A percentile compares a stretch with the other conserved stretches of the same genome.
Conservation (phyloP, 129 eudicot genomes). For the Flaveria robusta region DNA sequence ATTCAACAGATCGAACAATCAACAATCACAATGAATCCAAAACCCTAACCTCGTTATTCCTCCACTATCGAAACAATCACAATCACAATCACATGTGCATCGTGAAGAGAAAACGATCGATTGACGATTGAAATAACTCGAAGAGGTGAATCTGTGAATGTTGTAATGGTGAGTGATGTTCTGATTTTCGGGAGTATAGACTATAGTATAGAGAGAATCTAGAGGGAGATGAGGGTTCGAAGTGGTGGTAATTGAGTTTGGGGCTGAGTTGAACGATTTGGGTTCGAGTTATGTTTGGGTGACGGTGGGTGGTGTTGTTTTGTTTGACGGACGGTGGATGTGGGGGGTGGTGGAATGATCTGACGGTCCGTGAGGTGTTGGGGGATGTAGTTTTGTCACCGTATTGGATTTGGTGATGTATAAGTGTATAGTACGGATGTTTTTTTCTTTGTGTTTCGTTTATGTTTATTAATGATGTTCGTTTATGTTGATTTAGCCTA, state of each 20-base stretch:
- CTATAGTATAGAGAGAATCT: neutral
- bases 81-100: conserved; percentile 30
- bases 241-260: neutral
- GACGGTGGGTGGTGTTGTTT: neutral
- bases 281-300: neutral
- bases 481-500: too few relatives aligned
- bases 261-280: conserved; percentile 13
- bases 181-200: conserved; percentile 1
- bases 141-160: conserved; percentile 24
- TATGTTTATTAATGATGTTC: too few relatives aligned
- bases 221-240: neutral
- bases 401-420: neutral
- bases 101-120: too few relatives aligned
- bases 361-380: neutral
- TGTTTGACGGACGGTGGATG: neutral
- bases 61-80: conserved; percentile 10
- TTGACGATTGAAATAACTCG: too few relatives aligned
- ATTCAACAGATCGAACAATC: conserved; percentile 41
- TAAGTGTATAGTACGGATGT: too few relatives aligned
- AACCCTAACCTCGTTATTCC: conserved; percentile 37
- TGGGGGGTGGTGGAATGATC: neutral
- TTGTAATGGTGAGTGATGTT: conserved; percentile 25
- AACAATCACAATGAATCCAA: conserved; percentile 14
- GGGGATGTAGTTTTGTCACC: neutral
- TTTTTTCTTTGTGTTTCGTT: too few relatives aligned